Evolutionary conservation across 257 asterid genomes (phyloP), one percentile per base, ranked within the genome.

Genomic region (Ehretia macrophylla): DNA sequence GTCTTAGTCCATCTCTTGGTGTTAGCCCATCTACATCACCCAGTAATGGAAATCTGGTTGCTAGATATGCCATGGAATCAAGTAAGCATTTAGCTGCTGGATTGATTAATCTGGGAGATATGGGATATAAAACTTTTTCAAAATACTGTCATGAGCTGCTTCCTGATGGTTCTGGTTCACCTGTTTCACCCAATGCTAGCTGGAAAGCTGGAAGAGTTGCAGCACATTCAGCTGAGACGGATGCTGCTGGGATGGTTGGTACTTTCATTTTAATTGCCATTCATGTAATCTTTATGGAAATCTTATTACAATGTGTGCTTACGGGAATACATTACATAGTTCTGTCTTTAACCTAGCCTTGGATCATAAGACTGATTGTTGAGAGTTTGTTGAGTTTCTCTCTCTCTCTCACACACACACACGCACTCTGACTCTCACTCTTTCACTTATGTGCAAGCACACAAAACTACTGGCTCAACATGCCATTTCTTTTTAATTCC

Each of bases 11-110:
- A 48, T 77, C 83, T 66, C 82, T 76, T 11, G 83, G 83, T 51
- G 80, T 74, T 56, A 78, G 83, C 75, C 80, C 80, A 62, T 78
- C 83, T 59, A 74, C 80, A 22, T 74, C 83, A 56, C 78, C 83
- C 55, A 62, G 80, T 37, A 78, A 32, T 58, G 83, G 78, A 45
- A 74, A 69, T 49, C 55, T 74, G 51, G 80, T 78, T 35, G 83
- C 83, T 49, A 75, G 80, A 32, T 78, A 78, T 71, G 83, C 83
- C 37, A 78, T 74, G 78, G 83, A 78, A 48, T 78, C 83, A 8
- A 78, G 83, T 61, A 78, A 78, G 48, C 80, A 78, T 52, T 64
- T 78, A 59, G 83, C 83, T 32, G 55, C 78, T 61, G 83, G 83
- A 55, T 64, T 78, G 58, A 68, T 78, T 32, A 78, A 74, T 62